A percentile compares a stretch with the other conserved stretches of the same genome.
phyloP scores from a whole-genome alignment of 495 filamentous ascomycete genomes.

The Penicillium crystallinum region DNA sequence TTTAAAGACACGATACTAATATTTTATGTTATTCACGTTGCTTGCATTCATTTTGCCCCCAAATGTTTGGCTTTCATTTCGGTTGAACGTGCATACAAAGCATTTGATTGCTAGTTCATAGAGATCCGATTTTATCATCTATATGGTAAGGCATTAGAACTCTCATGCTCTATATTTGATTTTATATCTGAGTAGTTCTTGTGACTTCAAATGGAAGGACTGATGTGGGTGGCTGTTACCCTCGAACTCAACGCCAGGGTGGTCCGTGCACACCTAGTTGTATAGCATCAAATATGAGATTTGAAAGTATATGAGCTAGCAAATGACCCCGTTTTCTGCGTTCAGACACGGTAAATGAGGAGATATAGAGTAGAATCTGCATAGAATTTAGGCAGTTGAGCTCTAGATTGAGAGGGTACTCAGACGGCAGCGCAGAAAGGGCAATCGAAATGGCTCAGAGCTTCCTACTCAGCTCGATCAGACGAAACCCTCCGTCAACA shows the following conservation, averaged over 20 bases:
- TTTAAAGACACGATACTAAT: too few species aligned
- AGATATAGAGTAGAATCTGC: too few species aligned
- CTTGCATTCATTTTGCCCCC: too few species aligned
- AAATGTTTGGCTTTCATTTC: too few species aligned
- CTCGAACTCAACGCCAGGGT: neutral
- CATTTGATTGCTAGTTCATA: too few species aligned
- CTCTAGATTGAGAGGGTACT: neutral
- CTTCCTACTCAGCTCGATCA: neutral
- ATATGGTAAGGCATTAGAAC: too few species aligned
- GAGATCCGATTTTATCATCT: too few species aligned
- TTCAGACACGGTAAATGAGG: too few species aligned
- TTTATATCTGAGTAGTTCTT: too few species aligned
- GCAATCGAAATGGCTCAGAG: neutral
- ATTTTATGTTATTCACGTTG: too few species aligned
- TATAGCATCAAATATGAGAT: neutral
- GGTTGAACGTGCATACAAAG: too few species aligned
- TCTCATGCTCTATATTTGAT: too few species aligned
- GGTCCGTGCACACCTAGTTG: neutral
- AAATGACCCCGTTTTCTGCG: neutral
- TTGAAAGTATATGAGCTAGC: neutral
- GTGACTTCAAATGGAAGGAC: neutral
- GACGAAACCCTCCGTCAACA: neutral
- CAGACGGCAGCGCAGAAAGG: neutral
- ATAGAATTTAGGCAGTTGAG: neutral
- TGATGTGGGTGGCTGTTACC: neutral